Evolutionary conservation across 257 asterid genomes (phyloP), one percentile per base, ranked within the genome.

Genomic region (Nicotiana paniculata): DNA sequence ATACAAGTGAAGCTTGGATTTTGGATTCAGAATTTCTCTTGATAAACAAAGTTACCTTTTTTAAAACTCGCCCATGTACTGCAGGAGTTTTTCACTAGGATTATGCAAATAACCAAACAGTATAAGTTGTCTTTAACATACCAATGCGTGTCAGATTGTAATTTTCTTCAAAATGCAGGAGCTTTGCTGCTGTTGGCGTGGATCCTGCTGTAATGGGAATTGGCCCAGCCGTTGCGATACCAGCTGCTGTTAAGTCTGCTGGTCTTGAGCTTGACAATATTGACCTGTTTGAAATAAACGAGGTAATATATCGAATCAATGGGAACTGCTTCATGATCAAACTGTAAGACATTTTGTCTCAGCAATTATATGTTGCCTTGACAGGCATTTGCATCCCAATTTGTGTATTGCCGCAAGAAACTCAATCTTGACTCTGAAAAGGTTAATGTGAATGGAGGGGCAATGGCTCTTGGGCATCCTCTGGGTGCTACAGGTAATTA

Each of bases 161-260:
- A 3, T 58, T 79, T 59, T 67, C 53, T 39, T 83, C 72, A 77
- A 63, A 51, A 11, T 85, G 80, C 82, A 95, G 99, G 95, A 90
- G 99, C 84, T 93, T 95, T 84, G 91, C 97, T 82, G 98, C 92
- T 69, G 92, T 91, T 63, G 99, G 99, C 28, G 99, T 95, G 87
- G 99, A 93, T 68, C 99, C 99, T 63, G 94, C 95, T n/a, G 95
- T 95, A 48, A 95, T 92, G 97, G 99, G 99, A 54, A 87, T 95
- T 10, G 99, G 99, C 46, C 99, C 99, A 8, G 97, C 98, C 24
- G 92, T 91, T 74, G 97, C 99, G 76, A 95, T 95, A 85, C 99
- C 99, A 32, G 96, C 95, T 64, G 98, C 99, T 13, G 93, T 89
- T 64, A 93, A 95, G 86, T 88, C 97, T 83, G 99, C 99, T 72